Base-by-base conservation (phyloP, 352 stramenopile species). In the Elongisporangium undulatum region DNA sequence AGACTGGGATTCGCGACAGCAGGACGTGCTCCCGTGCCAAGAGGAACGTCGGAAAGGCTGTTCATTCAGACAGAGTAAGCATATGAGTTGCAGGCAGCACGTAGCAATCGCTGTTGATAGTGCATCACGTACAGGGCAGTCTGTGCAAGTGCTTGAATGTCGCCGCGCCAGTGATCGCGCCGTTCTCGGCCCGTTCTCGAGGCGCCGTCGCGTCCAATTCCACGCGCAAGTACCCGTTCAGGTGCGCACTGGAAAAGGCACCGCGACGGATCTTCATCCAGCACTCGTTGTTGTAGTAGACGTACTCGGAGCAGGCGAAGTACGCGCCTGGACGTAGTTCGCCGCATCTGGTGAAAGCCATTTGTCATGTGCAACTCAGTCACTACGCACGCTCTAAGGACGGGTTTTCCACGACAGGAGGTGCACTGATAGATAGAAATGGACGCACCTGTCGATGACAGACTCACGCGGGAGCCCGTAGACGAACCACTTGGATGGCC, bases 191-290 rank as follows among this genome's bases (percentile, higher is more conserved):
- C 12, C 34, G 34, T 45, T 15, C 39, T 49, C n/a, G 19, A 20
- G 9, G 61, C 67, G 8, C 51, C 64, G 62, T 57, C 10, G 75
- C 72, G 13, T 87, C 77, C 4, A 87, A 76, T 26, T 82, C 63
- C 17, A 89, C 82, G 23, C 82, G 82, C 23, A 92, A 66, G 67
- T 88, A 92, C 13, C 83, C 83, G 63, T 83, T 88, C 54, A 76
- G 72, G 53, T 77, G 74, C 41, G 77, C 72, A 51, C 86, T 92
- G 23, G 83, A 90, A 59, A 92, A 92, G 53, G 75, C 74, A 26
- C 83, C 83, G 48, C 79, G 83, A 26, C 79, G 83, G 67, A 90
- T 89, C 59, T 90, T 85, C 59, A 92, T 76, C 83, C 83, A 92
- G 61, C 79, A 72, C 52, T 89, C 69, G 60, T 85, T 59, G 3